Conservation (phyloP, 345 rosid species). For the Xanthoceras sorbifolium region DNA sequence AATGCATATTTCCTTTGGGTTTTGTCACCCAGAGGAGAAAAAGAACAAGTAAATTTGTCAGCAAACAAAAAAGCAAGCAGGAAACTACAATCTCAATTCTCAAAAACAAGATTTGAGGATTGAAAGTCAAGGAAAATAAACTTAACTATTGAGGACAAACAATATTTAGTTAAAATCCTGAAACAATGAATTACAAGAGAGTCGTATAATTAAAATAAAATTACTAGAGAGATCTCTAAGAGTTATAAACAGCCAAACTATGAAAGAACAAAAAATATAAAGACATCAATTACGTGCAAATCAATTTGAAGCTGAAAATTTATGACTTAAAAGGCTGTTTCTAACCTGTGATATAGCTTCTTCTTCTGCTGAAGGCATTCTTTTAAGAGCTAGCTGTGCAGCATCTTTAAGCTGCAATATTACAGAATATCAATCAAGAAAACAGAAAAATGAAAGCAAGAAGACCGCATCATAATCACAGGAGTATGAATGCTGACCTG, state of each 20-base stretch:
- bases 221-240: neutral
- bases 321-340: conserved; percentile 1
- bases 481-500: conserved; percentile 52
- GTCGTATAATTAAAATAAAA: neutral
- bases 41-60: neutral
- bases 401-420: conserved; percentile 87
- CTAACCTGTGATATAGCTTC: conserved; percentile 94
- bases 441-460: conserved; percentile 12
- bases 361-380: conserved; percentile 95
- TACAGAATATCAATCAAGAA: conserved; percentile 28
- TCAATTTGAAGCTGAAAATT: neutral
- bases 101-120: neutral
- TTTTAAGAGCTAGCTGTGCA: conserved; percentile 85
- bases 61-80: neutral
- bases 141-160: neutral
- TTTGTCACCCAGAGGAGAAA: neutral
- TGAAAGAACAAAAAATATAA: neutral
- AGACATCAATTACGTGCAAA: neutral
- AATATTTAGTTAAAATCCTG: neutral
- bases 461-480: conserved; percentile 22
- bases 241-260: neutral
- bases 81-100: neutral
- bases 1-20: neutral
- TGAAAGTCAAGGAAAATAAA: neutral
- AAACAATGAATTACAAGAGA: neutral